Conservation (phyloP, 306 rosid species). For the Castanea crenata region DNA sequence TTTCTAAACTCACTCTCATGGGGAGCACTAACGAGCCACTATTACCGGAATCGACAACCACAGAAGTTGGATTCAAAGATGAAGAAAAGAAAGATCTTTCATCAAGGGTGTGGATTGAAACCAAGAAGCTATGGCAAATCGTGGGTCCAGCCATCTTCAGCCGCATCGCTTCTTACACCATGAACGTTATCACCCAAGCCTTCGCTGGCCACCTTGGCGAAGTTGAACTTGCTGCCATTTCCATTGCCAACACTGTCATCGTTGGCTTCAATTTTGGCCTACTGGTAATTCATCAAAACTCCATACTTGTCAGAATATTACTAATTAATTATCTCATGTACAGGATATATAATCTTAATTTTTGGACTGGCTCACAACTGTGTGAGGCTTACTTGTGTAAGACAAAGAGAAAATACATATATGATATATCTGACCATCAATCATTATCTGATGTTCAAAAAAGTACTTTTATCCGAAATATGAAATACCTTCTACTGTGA, state of each 20-base stretch:
- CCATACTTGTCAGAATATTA: too few relatives aligned
- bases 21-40: neutral
- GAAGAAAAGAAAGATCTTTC: neutral
- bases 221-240: conserved; percentile 60
- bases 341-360: neutral
- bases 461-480: too few relatives aligned
- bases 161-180: conserved; percentile 52
- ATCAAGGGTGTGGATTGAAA: conserved; percentile 47
- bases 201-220: conserved; percentile 82
- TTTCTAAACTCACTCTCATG: neutral
- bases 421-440: too few relatives aligned
- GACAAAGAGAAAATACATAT: too few relatives aligned
- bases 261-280: conserved; percentile 86
- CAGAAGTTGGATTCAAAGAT: neutral
- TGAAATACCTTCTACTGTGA: too few relatives aligned
- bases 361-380: too few relatives aligned
- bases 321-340: too few relatives aligned
- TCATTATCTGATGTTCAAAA: too few relatives aligned
- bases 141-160: conserved; percentile 81
- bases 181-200: conserved; percentile 77
- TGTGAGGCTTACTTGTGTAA: too few relatives aligned
- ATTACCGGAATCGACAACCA: neutral
- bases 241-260: conserved; percentile 72
- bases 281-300: conserved; percentile 33
- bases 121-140: conserved; percentile 63